Evolutionary conservation across 805 yeast genomes (phyloP).

Genomic region (Teunomyces panamensis): DNA sequence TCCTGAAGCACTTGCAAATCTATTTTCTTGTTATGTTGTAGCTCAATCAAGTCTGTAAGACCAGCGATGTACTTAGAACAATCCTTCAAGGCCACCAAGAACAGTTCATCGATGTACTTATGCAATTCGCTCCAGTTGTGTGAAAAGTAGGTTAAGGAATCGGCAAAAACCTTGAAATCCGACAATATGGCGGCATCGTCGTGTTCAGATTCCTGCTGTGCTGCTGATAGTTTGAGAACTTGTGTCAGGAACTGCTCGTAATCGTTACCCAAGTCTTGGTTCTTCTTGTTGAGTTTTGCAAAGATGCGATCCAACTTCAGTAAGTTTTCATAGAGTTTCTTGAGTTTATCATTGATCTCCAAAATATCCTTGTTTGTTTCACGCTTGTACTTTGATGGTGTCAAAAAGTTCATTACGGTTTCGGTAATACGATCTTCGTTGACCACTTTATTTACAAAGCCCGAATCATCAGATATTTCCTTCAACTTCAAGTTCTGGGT

Average conservation of each 20-base stretch:
- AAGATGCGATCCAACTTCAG: conserved; percentile 75
- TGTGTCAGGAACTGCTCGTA: conserved; percentile 69
- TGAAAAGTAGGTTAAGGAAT: conserved; percentile 34
- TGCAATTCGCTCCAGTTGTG: conserved; percentile 42
- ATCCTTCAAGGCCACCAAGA: conserved; percentile 79
- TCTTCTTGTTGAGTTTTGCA: conserved; percentile 65
- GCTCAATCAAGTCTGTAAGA: conserved; percentile 59
- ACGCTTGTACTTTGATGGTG: conserved; percentile 59
- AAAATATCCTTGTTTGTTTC: conserved; percentile 68
- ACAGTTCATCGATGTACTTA: conserved; percentile 68
- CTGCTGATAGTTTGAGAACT: conserved; percentile 59
- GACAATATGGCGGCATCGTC: conserved; percentile 17
- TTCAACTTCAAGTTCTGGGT: conserved; percentile 50
- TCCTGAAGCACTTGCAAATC: conserved; percentile 86
- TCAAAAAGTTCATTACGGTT: conserved; percentile 89
- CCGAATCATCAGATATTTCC: conserved; percentile 14
- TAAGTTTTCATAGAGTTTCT: conserved; percentile 81
- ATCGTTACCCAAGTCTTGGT: conserved; percentile 71
- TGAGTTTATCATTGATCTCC: conserved; percentile 72
- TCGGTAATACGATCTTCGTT: conserved; percentile 83
- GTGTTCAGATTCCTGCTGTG: conserved; percentile 35
- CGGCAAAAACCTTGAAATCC: conserved; percentile 37
- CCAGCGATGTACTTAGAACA: conserved; percentile 65
- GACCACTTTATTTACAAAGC: conserved; percentile 37
- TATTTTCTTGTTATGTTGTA: conserved; percentile 86